Percentiles rank a stretch among this genome's conserved stretches.
These are phyloP conservation scores for Diaporthe vaccinii DNA, from an alignment of 2,329 filamentous ascomycete species.

Conservation along the genomic window DNA sequence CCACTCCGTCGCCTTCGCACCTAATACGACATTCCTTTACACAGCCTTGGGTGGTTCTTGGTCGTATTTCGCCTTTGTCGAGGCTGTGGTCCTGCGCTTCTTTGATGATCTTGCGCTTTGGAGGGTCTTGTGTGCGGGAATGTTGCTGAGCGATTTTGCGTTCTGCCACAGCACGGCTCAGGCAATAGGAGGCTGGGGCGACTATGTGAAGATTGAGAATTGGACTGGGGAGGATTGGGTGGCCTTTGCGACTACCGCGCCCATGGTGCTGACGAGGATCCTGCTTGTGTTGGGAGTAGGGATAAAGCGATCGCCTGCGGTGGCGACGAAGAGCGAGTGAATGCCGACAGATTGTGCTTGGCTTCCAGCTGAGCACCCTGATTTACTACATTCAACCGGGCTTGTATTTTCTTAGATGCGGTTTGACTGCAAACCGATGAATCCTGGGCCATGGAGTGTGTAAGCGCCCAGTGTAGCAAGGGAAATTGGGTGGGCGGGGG, in stretches of 20 bases:
- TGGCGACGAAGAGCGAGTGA: conserved; percentile 10
- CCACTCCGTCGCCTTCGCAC: conserved; percentile 40
- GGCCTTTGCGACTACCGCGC: conserved; percentile 46
- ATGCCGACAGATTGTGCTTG: neutral
- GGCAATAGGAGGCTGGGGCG: conserved; percentile 52
- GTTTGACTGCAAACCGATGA: neutral
- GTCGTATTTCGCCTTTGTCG: conserved; percentile 55
- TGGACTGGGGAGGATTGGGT: conserved; percentile 51
- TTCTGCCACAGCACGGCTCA: conserved; percentile 50
- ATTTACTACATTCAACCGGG: no score
- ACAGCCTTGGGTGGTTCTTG: conserved; percentile 50
- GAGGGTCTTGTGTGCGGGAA: conserved; percentile 52
- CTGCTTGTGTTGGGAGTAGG: conserved; percentile 50
- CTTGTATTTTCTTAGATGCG: neutral
- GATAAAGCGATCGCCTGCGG: conserved; percentile 24
- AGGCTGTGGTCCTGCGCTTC: conserved; percentile 52
- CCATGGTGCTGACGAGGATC: conserved; percentile 48
- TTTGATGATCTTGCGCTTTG: conserved; percentile 52
- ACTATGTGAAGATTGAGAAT: conserved; percentile 43
- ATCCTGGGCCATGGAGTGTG: no score
- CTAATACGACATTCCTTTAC: conserved; percentile 48
- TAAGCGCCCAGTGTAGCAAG: no score
- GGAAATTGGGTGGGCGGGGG: no score
- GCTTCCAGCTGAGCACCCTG: neutral
- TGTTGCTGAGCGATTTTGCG: conserved; percentile 52